Conservation (phyloP, 495 filamentous ascomycete species). For the Talaromyces nanjingensis region DNA sequence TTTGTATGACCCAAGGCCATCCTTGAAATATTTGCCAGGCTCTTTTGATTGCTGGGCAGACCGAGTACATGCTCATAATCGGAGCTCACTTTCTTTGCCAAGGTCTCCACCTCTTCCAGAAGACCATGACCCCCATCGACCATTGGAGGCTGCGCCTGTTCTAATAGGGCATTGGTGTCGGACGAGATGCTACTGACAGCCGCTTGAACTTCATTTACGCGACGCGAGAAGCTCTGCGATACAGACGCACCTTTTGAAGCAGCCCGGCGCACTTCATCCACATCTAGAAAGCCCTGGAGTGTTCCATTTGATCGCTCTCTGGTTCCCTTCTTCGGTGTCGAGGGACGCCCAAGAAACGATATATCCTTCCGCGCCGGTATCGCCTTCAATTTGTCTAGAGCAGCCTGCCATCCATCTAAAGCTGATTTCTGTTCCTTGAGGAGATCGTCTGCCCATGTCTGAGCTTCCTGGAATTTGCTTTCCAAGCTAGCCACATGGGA, state of each 20-base stretch:
- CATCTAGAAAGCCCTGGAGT: constrained; percentile 67
- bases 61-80: constrained; percentile 76
- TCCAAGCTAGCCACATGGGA: constrained; percentile 68
- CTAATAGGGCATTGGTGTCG: constrained; percentile 47
- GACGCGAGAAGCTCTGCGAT: constrained; percentile 45
- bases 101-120: constrained; percentile 76
- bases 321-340: constrained; percentile 31
- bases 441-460: constrained; percentile 64
- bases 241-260: constrained; percentile 40
- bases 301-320: constrained; percentile 35
- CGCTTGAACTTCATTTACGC: constrained; percentile 44
- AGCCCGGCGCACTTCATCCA: constrained; percentile 57
- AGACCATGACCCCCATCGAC: constrained; percentile 47
- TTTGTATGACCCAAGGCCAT: constrained; percentile 81
- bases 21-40: constrained; percentile 73
- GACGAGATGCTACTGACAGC: constrained; percentile 44
- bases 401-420: constrained; percentile 60
- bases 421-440: constrained; percentile 62
- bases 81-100: constrained; percentile 77
- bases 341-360: constrained; percentile 38
- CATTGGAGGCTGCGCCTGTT: constrained; percentile 23
- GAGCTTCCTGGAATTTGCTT: constrained; percentile 63
- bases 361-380: constrained; percentile 58
- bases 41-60: constrained; percentile 60
- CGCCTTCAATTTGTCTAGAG: constrained; percentile 52